These are phyloP conservation scores for Punica granatum DNA, from an alignment of 345 rosid species.

Conservation along the genomic window DNA sequence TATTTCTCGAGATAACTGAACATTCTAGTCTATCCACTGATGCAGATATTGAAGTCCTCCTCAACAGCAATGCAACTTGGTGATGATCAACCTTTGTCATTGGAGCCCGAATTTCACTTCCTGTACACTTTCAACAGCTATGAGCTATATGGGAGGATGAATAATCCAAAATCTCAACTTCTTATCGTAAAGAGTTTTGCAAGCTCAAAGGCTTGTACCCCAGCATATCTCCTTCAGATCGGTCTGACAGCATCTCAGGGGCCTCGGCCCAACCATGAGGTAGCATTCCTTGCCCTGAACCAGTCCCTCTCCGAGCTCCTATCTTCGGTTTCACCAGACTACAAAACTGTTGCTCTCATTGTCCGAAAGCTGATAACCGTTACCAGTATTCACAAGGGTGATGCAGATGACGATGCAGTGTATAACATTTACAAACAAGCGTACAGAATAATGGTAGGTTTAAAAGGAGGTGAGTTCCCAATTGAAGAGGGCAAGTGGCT, in stretches of 20 bases:
- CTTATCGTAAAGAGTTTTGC: conserved; percentile 60
- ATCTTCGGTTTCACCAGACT: conserved; percentile 61
- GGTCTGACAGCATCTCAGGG: conserved; percentile 71
- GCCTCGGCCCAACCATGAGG: conserved; percentile 56
- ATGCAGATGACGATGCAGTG: conserved; percentile 53
- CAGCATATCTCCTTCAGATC: conserved; percentile 62
- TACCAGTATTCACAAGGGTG: conserved; percentile 63
- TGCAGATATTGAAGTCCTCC: conserved; percentile 43
- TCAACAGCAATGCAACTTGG: conserved; percentile 19
- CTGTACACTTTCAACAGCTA: conserved; percentile 60
- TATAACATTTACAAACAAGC: conserved; percentile 73
- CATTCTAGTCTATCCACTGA: conserved; percentile 6
- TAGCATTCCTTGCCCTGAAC: conserved; percentile 61
- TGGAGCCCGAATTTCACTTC: conserved; percentile 59
- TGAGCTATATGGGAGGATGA: conserved; percentile 59
- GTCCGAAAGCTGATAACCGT: conserved; percentile 56
- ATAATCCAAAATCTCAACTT: conserved; percentile 40
- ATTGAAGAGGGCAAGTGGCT: conserved; percentile 93
- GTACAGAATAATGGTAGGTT: conserved; percentile 75
- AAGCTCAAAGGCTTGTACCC: conserved; percentile 58
- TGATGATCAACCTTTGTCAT: conserved; percentile 22
- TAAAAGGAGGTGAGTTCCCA: conserved; percentile 84
- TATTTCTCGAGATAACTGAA: background rate
- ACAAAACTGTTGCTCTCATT: conserved; percentile 51
- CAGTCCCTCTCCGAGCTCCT: conserved; percentile 64